Percentiles rank a stretch among this genome's conserved stretches.
Evolutionary conservation across 768 basidiomycete species (phyloP).

Genomic region (Leccinum obscurum): DNA sequence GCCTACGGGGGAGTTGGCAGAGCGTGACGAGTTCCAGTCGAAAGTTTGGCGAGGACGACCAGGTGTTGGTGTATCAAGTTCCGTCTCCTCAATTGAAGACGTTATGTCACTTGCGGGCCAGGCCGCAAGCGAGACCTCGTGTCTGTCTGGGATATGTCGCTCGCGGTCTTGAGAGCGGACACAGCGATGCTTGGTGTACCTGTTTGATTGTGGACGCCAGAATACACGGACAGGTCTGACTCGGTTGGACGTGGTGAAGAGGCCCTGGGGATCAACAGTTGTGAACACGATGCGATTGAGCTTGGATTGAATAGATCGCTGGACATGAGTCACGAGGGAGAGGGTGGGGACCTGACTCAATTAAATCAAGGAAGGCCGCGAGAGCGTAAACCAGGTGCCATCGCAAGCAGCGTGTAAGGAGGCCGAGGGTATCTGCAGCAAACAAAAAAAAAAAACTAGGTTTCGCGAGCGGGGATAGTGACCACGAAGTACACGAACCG

Average conservation of each 20-base stretch:
- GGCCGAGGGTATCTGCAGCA: too few species aligned
- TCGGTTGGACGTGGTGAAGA: slow-evolving; percentile 27
- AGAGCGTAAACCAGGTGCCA: too few species aligned
- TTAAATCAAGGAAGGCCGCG: too few species aligned
- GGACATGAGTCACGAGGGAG: too few species aligned
- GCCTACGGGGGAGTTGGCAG: slow-evolving; percentile 9
- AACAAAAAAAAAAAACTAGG: too few species aligned
- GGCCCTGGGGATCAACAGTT: neutral
- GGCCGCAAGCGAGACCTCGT: slow-evolving; percentile 35
- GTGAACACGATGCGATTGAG: too few species aligned
- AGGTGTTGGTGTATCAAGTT: slow-evolving; percentile 28
- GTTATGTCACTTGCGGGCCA: slow-evolving; percentile 26
- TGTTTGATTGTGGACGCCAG: slow-evolving; percentile 13
- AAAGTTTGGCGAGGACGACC: slow-evolving; percentile 10
- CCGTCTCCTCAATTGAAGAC: slow-evolving; percentile 22
- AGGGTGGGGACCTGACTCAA: too few species aligned
- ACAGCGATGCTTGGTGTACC: slow-evolving; percentile 14
- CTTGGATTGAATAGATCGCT: too few species aligned
- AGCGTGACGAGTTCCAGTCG: slow-evolving; percentile 20
- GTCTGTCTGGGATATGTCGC: slow-evolving; percentile 29
- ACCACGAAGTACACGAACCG: too few species aligned
- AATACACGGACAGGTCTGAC: slow-evolving; percentile 16
- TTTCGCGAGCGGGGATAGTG: too few species aligned
- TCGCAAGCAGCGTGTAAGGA: too few species aligned
- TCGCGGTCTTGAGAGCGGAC: slow-evolving; percentile 32